Base-by-base conservation (phyloP, 2,329 filamentous ascomycete species). In the Hypoxylon sp. region DNA sequence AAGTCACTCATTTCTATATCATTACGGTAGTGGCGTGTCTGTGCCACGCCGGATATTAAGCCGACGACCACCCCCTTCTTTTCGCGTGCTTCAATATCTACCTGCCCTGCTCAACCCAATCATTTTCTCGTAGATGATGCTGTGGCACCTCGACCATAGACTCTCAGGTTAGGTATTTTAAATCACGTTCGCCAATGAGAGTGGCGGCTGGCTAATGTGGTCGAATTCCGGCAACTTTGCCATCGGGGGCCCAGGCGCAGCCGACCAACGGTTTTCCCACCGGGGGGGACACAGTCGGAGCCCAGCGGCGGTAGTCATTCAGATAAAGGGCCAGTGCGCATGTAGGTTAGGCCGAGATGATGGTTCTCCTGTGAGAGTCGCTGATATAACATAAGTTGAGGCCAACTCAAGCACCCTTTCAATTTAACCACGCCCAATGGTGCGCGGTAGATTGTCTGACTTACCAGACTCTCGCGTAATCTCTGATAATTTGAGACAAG, bases 351-450 rank as follows among this genome's bases (percentile, higher is more conserved):
- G 15, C 51, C 17, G 20, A 43, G 37, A 39, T 46, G 56, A 30
- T 39, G 10, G 19, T 53, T 20, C 49, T 22, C 48, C 56, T 49
- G 41, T 39, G 6, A 26, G 20, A 41, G 37, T 59, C 37, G 41
- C 41, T 15, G 34, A 41, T 49, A 50, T 4, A 30, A 43, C 49
- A 49, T 49, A 41, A 10, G 17, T 19, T 41, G 43, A 32, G 30
- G 17, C 47, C 5, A 49, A 41, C 41, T 43, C 43, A 52, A 59
- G 56, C 24, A 4, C 51, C 56, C 10, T 17, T 28, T 43, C 50
- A 44, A 56, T 64, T 64, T 63, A 59, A 37, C 61, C 61, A 52
- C 8, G 34, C 22, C 61, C 60, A 64, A 64, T 64, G 37, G 48
- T n/a, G 32, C 10, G 41, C 13, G 32, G 47, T 15, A 39, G 30